A percentile compares a stretch with the other conserved stretches of the same genome.
Evolutionary conservation across 2,329 filamentous ascomycete species (phyloP).

Genomic region (Xylariaceae sp.): DNA sequence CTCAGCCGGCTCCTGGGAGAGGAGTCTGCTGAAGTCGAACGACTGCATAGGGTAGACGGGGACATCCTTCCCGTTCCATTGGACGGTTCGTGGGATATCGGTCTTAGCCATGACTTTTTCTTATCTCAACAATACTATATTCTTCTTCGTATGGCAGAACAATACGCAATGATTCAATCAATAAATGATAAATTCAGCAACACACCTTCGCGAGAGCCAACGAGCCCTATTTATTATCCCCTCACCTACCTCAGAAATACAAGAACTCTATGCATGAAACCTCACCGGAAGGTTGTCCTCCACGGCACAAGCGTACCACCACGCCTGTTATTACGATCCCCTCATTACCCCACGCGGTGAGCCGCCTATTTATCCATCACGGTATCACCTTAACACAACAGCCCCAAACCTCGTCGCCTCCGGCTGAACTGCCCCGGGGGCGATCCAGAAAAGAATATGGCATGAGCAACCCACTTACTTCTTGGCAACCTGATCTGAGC

Average conservation of each 20-base stretch:
- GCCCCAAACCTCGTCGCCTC: slow-evolving; percentile 9
- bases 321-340: slow-evolving; percentile 8
- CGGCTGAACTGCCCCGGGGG: slow-evolving; percentile 15
- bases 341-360: slow-evolving; percentile 19
- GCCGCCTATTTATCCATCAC: slow-evolving; percentile 22
- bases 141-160: too few species aligned
- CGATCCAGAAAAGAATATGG: slow-evolving; percentile 1
- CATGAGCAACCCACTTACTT: slow-evolving; percentile 5
- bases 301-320: slow-evolving; percentile 7
- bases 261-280: slow-evolving; percentile 9
- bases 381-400: slow-evolving; percentile 9
- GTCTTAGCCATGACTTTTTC: slow-evolving; percentile 32
- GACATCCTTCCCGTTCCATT: slow-evolving; percentile 48
- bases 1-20: slow-evolving; percentile 54
- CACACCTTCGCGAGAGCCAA: neutral
- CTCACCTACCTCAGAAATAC: neutral
- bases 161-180: too few species aligned
- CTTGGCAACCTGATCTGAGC: slow-evolving; percentile 15
- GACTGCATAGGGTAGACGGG: slow-evolving; percentile 53
- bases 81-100: slow-evolving; percentile 43
- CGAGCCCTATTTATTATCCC: slow-evolving; percentile 10
- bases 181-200: neutral
- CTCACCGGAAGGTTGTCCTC: slow-evolving; percentile 18
- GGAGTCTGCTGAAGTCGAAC: slow-evolving; percentile 49
- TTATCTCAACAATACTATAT: too few species aligned